Base-by-base conservation (phyloP, 495 filamentous ascomycete genomes). In the Glonium stellatum region DNA sequence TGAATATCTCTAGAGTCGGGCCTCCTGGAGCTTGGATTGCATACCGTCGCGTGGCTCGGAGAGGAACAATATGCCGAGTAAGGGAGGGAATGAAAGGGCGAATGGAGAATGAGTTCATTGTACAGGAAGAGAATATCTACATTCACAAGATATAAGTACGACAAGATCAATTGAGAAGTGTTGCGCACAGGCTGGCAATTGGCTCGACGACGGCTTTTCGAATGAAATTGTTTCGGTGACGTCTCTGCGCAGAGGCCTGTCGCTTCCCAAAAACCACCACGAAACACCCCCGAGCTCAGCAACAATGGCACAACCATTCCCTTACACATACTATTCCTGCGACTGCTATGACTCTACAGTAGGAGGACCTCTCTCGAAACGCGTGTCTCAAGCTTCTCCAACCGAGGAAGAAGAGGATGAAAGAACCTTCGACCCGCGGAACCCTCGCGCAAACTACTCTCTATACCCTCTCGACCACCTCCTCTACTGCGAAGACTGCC, bases 401-500 rank as follows among this genome's bases (percentile, higher is more conserved):
- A 80, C 79, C n/a, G 81, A 82, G 10, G 82, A 86, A 9, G 82
- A 86, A 9, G 84, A 89, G 35, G 87, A 92, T 57, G 89, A 90
- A 35, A 77, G 78, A 61, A 86, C 88, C 12, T 97, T 98, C 69
- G 87, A 98, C 67, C 91, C 95, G 0, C 82, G 87, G 42, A 84
- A 85, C 34, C 82, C 88, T 1, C 83, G 95, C 5, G 85, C 92
- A 36, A 92, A 88, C 70, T 96, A 87, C 76, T 88, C 88, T 42
- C 78, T 98, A 36, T 96, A 90, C 71, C 91, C 92, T 0, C 82
- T 96, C n/a, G 91, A 97, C 67, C 88, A 93, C 67, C 82, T 98
- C 8, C 79, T 96, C 11, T 97, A 91, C 73, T 98, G 93, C 74
- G 90, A 95, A 68, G 95, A 97, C 70, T 98, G 93, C 71, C 89